Conservation (phyloP, 2,329 filamentous ascomycete genomes). For the Neopestalotiopsis rosae region DNA sequence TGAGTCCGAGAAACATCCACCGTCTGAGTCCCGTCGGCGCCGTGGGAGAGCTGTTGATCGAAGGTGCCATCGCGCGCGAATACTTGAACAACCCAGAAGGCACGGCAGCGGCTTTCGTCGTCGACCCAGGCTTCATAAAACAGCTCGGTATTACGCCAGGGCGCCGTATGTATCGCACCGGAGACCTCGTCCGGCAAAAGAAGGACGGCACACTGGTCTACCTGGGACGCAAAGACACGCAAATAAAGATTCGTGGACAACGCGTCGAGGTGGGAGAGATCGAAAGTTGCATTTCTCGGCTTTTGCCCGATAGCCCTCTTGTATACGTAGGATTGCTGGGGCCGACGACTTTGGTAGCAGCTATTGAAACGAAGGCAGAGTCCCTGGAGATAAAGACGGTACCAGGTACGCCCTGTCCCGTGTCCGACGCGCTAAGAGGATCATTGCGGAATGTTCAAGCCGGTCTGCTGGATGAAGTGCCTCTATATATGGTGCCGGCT, state of each 20-base stretch:
- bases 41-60: conserved; percentile 80
- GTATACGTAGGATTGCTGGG: conserved; percentile 7
- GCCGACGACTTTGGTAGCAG: neutral
- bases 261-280: conserved; percentile 81
- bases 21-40: conserved; percentile 53
- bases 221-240: conserved; percentile 36
- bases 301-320: neutral
- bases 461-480: neutral
- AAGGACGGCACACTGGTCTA: conserved; percentile 78
- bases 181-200: conserved; percentile 81
- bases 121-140: conserved; percentile 38
- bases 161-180: conserved; percentile 71
- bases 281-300: conserved; percentile 13
- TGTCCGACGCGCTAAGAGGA: neutral
- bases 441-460: neutral
- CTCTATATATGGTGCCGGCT: conserved; percentile 11
- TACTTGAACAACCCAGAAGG: conserved; percentile 84
- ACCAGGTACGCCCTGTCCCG: neutral
- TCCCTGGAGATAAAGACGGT: no score
- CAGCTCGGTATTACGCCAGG: conserved; percentile 17
- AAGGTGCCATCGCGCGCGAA: conserved; percentile 75
- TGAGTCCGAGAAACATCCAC: conserved; percentile 15
- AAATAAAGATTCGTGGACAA: conserved; percentile 82
- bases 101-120: conserved; percentile 70
- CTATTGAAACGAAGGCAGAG: neutral